phyloP scores from a whole-genome alignment of 768 basidiomycete genomes.

The Tricholoma saponaceum region DNA sequence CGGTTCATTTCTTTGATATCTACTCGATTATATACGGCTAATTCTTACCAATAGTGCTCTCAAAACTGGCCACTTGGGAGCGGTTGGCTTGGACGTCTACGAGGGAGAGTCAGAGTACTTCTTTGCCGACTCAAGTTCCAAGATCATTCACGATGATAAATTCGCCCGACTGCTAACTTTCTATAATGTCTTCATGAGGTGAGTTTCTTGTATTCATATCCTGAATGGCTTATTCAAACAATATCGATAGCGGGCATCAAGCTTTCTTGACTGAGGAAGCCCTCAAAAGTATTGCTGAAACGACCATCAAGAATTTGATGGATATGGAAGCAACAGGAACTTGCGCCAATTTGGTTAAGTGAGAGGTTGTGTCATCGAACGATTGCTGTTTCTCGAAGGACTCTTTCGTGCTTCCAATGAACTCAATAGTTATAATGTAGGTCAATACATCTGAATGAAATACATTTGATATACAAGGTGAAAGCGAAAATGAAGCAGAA shows the following conservation, averaged over 20 bases:
- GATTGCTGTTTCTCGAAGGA: background rate
- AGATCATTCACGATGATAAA: constrained; percentile 41
- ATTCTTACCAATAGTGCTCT: constrained; percentile 22
- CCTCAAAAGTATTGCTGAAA: constrained; percentile 34
- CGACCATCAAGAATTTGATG: constrained; percentile 32
- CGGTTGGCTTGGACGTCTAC: constrained; percentile 42
- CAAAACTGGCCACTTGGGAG: constrained; percentile 34
- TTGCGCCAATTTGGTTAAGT: constrained; percentile 21
- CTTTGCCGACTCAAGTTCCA: constrained; percentile 38
- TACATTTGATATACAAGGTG: background rate
- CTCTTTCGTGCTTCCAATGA: background rate
- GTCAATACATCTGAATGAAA: background rate
- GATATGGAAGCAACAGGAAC: constrained; percentile 29
- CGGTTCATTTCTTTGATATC: constrained; percentile 20
- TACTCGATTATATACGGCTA: background rate
- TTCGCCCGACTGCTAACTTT: constrained; percentile 42
- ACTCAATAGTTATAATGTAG: background rate
- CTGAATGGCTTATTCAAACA: background rate
- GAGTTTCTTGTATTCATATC: constrained; percentile 1
- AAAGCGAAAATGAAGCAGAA: background rate
- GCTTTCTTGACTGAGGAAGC: constrained; percentile 40
- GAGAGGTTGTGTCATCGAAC: background rate
- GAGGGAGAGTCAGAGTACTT: constrained; percentile 39
- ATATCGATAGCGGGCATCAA: constrained; percentile 33
- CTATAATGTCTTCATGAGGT: constrained; percentile 45